Percentiles rank a stretch among this genome's conserved stretches.
Evolutionary conservation across 2,329 filamentous ascomycete genomes (phyloP).

Genomic region (Hypoxylon rubiginosum): DNA sequence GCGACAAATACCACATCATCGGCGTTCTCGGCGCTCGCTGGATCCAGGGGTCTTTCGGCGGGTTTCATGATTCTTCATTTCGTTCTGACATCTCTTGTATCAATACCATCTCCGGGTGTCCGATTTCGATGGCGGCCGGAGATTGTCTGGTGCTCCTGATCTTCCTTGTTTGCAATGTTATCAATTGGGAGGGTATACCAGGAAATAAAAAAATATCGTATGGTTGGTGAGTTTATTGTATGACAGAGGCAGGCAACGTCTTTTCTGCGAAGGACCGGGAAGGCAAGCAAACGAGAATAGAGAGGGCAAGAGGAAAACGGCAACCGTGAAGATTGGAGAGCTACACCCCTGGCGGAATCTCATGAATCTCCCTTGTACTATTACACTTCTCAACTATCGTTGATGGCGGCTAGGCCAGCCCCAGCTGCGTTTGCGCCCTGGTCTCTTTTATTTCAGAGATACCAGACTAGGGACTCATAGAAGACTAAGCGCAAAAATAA

Average conservation of each 20-base stretch:
- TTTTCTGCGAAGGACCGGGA: constrained; percentile 7
- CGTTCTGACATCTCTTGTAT: constrained; percentile 40
- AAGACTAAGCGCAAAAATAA: constrained; percentile 29
- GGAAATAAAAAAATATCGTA: constrained; percentile 22
- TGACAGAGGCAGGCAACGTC: constrained; percentile 9
- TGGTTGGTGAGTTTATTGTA: constrained; percentile 13
- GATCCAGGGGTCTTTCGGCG: constrained; percentile 5
- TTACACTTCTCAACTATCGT: constrained; percentile 50
- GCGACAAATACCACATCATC: constrained; percentile 44
- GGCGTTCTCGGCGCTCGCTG: constrained; percentile 40
- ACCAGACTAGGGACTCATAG: constrained; percentile 16
- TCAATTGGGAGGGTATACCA: neutral
- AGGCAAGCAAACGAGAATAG: constrained; percentile 7
- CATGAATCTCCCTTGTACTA: constrained; percentile 41
- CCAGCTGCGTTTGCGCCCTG: constrained; percentile 31
- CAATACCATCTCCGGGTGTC: constrained; percentile 32
- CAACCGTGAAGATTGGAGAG: constrained; percentile 35
- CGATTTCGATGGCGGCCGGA: neutral
- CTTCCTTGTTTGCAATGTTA: neutral
- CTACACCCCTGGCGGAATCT: constrained; percentile 27
- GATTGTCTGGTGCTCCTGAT: neutral
- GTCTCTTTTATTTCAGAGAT: constrained; percentile 18
- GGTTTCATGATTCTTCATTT: constrained; percentile 15
- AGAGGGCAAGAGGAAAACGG: constrained; percentile 17
- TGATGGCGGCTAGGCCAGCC: constrained; percentile 35